Evolutionary conservation across 2,329 filamentous ascomycete species (phyloP), one percentile per base, ranked within the genome.

Genomic region (Geosmithia flava): DNA sequence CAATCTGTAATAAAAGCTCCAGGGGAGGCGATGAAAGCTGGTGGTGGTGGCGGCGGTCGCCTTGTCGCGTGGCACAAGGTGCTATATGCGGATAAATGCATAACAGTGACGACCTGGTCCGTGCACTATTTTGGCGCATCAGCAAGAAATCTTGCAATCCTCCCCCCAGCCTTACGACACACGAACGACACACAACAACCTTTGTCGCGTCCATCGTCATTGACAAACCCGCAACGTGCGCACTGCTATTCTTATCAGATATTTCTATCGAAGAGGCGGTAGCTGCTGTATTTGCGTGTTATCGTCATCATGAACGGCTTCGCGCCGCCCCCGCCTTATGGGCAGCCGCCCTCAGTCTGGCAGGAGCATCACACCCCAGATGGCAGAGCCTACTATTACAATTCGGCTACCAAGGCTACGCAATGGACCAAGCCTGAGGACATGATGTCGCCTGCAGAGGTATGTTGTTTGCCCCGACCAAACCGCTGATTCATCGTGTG

Each of bases 391-490:
- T 98, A 98, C 66, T 98, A 94, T 65, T 95, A 90, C 72, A 95
- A 98, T 63, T 69, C 81, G 13, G 68, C 80, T 52, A 95, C 89
- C 16, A 94, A 94, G 62, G 79, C 76, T 53, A 97, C 93, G 30
- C 85, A 90, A 76, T 98, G 93, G 93, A 83, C 81, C 41, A 97
- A 96, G 69, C 94, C 93, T 3, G 78, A 85, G 60, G 93, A 95
- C 44, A 72, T 95, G 66, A 90, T 95, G 85, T 83, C 78, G 20
- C 77, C 80, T 7, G 80, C 82, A 47, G 89, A 95, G 80, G 88
- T 90, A 68, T 53, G 67, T 55, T 42, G 29, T 13, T 2, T 15
- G 16, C 11, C 20, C 20, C 33, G 7, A 4, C 20, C 20, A 17
- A 42, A 17, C 17, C 29, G 42, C n/a, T 20, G 6, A 42, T 19